Conservation (phyloP, 2,329 filamentous ascomycete species). For the Elsinoe arachidis region DNA sequence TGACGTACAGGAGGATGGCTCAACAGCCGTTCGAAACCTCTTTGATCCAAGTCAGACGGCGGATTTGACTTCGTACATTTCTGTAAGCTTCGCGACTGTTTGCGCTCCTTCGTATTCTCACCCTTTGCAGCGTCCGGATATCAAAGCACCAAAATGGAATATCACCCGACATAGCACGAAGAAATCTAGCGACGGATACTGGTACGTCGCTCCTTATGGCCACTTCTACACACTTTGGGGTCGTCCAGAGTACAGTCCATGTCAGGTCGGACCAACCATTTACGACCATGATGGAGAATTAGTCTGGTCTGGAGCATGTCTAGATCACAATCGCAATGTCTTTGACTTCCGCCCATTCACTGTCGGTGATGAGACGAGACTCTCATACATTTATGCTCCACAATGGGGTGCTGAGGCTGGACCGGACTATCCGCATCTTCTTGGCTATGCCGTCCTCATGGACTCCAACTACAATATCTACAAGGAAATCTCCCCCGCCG, state of each 20-base stretch:
- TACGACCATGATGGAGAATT: slow-evolving; percentile 8
- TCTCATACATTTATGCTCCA: neutral
- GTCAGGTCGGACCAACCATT: slow-evolving; percentile 5
- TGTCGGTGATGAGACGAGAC: neutral
- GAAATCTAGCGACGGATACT: neutral
- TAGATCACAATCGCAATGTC: neutral
- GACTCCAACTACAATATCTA: neutral
- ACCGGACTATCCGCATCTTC: neutral
- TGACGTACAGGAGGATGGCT: neutral
- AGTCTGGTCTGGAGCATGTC: slow-evolving; percentile 10
- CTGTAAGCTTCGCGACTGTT: neutral
- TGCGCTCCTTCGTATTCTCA: neutral
- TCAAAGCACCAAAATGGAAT: slow-evolving; percentile 8
- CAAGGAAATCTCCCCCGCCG: neutral
- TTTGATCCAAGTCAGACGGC: neutral
- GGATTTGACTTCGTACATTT: neutral
- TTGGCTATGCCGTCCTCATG: neutral
- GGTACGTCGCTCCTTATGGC: slow-evolving; percentile 6
- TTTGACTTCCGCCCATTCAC: slow-evolving; percentile 3
- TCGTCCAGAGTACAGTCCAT: neutral
- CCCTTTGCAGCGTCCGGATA: slow-evolving; percentile 1
- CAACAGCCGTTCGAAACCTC: neutral
- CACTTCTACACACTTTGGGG: neutral
- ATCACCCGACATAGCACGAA: neutral
- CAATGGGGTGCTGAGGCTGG: neutral